Base-by-base conservation (phyloP, 441 rosid genomes). In the Hura crepitans region DNA sequence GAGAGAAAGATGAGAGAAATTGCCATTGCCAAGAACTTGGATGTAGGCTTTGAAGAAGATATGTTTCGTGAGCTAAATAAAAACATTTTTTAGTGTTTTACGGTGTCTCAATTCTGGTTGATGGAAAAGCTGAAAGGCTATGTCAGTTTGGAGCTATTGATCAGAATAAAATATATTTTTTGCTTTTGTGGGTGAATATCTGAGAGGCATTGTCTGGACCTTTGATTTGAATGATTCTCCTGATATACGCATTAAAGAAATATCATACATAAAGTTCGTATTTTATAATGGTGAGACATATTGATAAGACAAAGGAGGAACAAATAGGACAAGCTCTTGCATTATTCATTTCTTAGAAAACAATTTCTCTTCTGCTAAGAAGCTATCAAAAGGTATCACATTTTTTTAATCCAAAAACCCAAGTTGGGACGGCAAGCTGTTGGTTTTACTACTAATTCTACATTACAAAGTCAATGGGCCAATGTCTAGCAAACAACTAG, bases 391-490 rank as follows among this genome's bases (percentile, higher is more conserved):
- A 33, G 66, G 39, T 13, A 69, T 43, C 65, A 25, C 54, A 66
- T 60, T 71, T 56, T 22, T 71, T 58, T 75, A 81, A 72, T 60
- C 43, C 65, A 65, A 72, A 33, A 47, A 78, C 20, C 71, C 69
- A 51, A 58, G 58, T 69, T 59, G 66, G 71, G 84, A 75, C 78
- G 83, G 82, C 82, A 79, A 59, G 72, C 58, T 67, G 70, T 55
- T 77, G 65, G 35, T 54, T 63, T 50, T 33, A 42, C 56, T 58
- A 53, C 42, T 54, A 75, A 45, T 66, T 65, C 42, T 54, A 49
- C 45, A 46, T 42, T 53, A 39, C 28, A 8, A 63, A 73, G 73
- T 68, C 78, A 59, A 37, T 37, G 14, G 46, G 69, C 71, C 72
- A 59, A 53, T 71, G 27, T 57, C 42, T 51, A 6, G 60, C 6